Conservation (phyloP, 1,284 basidiomycete genomes). For the Sporisorium sorghi region DNA sequence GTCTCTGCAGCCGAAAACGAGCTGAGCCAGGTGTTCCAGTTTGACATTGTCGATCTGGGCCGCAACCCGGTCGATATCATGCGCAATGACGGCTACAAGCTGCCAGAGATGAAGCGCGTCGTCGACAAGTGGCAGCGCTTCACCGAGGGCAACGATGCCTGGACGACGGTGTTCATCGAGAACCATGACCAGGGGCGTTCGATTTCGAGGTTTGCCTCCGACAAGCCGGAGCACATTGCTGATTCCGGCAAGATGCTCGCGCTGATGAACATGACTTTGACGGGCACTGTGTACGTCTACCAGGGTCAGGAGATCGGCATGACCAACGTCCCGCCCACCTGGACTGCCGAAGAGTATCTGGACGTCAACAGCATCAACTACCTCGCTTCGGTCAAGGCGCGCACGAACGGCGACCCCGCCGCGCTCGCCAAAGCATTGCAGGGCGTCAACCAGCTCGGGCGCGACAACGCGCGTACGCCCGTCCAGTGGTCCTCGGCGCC, state of each 20-base stretch:
- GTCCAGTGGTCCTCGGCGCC: slow-evolving; percentile 76
- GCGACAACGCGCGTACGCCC: slow-evolving; percentile 79
- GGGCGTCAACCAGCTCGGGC: slow-evolving; percentile 75
- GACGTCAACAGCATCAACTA: slow-evolving; percentile 59
- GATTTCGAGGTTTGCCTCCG: slow-evolving; percentile 76
- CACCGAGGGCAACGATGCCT: slow-evolving; percentile 50
- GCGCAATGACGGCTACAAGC: slow-evolving; percentile 72
- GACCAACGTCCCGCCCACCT: slow-evolving; percentile 77
- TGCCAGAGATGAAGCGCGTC: slow-evolving; percentile 75
- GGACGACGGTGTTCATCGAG: slow-evolving; percentile 70
- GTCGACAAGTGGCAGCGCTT: slow-evolving; percentile 75
- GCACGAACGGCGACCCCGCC: slow-evolving; percentile 46
- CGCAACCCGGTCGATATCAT: slow-evolving; percentile 69
- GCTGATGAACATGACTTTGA: slow-evolving; percentile 75
- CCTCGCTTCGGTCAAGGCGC: slow-evolving; percentile 30
- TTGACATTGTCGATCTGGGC: slow-evolving; percentile 76
- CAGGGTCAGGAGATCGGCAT: slow-evolving; percentile 77
- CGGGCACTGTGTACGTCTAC: slow-evolving; percentile 79
- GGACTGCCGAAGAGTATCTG: slow-evolving; percentile 76
- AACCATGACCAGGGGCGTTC: slow-evolving; percentile 78
- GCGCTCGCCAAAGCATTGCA: slow-evolving; percentile 70
- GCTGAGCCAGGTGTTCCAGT: slow-evolving; percentile 75
- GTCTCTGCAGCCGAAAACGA: slow-evolving; percentile 76
- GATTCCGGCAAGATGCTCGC: slow-evolving; percentile 77
- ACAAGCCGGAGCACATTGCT: slow-evolving; percentile 74